phyloP scores from a whole-genome alignment of 495 filamentous ascomycete species.

The Ramalina intermedia region DNA sequence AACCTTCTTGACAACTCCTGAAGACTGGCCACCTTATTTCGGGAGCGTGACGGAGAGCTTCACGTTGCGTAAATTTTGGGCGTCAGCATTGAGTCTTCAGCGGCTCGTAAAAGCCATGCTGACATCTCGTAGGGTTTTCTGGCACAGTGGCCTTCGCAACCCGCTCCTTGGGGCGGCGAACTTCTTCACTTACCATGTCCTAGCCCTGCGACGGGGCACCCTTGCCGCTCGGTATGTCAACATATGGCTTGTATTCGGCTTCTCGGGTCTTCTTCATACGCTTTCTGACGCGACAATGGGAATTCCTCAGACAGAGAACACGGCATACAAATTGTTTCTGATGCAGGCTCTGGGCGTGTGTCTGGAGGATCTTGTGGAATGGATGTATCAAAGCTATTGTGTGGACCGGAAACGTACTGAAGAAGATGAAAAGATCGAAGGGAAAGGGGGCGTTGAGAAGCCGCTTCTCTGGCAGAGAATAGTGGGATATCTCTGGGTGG shows the following conservation, averaged over 20 bases:
- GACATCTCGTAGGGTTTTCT: not conserved
- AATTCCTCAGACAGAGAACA: not conserved
- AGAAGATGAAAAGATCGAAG: too few relatives aligned
- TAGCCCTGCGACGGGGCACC: not conserved
- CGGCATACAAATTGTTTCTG: not conserved
- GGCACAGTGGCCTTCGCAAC: not conserved
- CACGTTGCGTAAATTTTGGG: not conserved
- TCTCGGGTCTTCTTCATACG: not conserved
- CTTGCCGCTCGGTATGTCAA: not conserved
- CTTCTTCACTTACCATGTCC: not conserved
- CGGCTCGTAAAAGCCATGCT: not conserved
- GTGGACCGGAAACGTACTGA: too few relatives aligned
- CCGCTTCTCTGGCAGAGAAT: too few relatives aligned
- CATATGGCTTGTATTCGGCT: not conserved
- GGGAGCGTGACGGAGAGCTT: not conserved
- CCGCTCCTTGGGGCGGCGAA: not conserved
- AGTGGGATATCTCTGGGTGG: too few relatives aligned
- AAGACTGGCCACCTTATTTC: not conserved
- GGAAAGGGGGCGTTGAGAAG: too few relatives aligned
- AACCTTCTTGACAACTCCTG: not conserved
- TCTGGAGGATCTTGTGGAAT: not conserved
- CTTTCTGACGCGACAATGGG: not conserved
- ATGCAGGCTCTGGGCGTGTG: not conserved
- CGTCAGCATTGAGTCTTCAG: not conserved
- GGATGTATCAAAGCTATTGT: constrained; percentile 6